phyloP scores from a whole-genome alignment of 2,329 filamentous ascomycete species.

The Exophiala alcalophila region DNA sequence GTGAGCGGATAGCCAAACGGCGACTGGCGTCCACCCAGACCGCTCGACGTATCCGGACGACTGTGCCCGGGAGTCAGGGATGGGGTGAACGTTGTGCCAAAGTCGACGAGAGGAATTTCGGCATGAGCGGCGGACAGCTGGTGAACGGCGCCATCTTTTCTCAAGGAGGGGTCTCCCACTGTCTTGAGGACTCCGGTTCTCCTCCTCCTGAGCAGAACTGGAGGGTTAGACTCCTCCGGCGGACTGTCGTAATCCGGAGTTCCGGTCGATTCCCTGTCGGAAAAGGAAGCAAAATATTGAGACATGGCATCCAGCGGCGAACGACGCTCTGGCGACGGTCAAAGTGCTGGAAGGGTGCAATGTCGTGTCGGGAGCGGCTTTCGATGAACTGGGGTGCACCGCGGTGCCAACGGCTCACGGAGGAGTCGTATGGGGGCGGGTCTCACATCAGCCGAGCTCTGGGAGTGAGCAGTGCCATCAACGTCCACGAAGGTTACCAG shows the following conservation, averaged over 20 bases:
- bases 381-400: conserved; percentile 55
- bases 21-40: conserved; percentile 36
- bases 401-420: conserved; percentile 43
- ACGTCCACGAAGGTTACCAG: too few species aligned
- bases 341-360: conserved; percentile 11
- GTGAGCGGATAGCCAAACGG: conserved; percentile 17
- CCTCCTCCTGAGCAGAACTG: conserved; percentile 52
- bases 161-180: conserved; percentile 48
- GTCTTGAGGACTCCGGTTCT: conserved; percentile 78
- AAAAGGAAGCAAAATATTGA: conserved; percentile 34
- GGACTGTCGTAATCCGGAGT: conserved; percentile 79
- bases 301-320: conserved; percentile 28
- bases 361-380: conserved; percentile 22
- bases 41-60: conserved; percentile 56
- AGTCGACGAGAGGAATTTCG: conserved; percentile 71
- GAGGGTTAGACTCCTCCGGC: conserved; percentile 38
- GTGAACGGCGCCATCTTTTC: conserved; percentile 46
- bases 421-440: conserved; percentile 25
- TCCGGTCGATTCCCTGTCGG: conserved; percentile 61
- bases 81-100: conserved; percentile 78
- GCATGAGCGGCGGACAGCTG: conserved; percentile 35
- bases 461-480: conserved; percentile 18
- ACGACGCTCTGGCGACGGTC: conserved; percentile 39
- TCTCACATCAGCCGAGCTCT: conserved; percentile 21
- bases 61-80: conserved; percentile 47